Evolutionary conservation across 768 basidiomycete species (phyloP).

Genomic region (Boletus rufocinnamomeus): DNA sequence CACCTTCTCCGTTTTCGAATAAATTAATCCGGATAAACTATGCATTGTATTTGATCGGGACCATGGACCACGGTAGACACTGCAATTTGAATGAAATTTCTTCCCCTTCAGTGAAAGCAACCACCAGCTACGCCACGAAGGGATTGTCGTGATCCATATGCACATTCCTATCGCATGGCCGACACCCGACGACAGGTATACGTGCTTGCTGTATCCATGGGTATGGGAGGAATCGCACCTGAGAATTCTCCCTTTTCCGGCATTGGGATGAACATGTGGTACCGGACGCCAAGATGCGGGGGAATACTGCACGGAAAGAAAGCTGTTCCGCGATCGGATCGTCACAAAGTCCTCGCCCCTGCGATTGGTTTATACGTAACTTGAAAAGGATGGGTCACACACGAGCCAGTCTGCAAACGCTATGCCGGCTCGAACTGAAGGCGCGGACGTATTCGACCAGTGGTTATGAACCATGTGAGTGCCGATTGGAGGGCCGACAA

Average conservation of each 20-base stretch:
- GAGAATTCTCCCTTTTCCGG: background rate
- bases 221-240: background rate
- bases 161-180: background rate
- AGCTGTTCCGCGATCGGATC: conserved; percentile 2
- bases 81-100: background rate
- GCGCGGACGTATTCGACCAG: no score
- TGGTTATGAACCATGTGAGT: background rate
- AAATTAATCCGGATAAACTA: background rate
- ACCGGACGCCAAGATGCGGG: background rate
- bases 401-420: background rate
- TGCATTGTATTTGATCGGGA: conserved; percentile 4
- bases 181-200: background rate
- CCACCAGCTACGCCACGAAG: background rate
- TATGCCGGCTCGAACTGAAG: no score
- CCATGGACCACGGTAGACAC: background rate
- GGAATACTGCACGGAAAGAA: conserved; percentile 2
- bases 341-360: background rate
- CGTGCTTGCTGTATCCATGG: background rate
- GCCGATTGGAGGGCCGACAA: no score
- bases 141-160: background rate
- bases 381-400: background rate
- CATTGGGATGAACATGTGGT: background rate
- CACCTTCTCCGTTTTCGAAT: no score
- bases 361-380: background rate
- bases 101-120: background rate